phyloP scores from a whole-genome alignment of 108 stramenopile genomes.

The Nitzschia sp. region DNA sequence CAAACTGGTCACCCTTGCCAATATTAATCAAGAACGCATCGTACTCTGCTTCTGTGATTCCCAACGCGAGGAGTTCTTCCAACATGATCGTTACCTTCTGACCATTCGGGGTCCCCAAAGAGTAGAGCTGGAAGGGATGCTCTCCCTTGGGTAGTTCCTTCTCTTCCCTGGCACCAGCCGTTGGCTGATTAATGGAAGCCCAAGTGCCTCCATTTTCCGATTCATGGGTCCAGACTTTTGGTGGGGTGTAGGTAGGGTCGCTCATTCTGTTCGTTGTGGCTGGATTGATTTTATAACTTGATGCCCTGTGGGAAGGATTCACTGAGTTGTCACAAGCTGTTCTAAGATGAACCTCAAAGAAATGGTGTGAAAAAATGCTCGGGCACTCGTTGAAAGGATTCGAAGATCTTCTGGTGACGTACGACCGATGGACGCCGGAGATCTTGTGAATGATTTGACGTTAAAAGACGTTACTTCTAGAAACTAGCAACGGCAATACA shows the following conservation, averaged over 20 bases:
- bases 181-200: slow-evolving; percentile 50
- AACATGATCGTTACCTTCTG: slow-evolving; percentile 81
- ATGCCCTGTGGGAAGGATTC: no score
- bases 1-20: slow-evolving; percentile 72
- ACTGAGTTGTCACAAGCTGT: no score
- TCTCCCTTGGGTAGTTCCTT: slow-evolving; percentile 59
- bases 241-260: slow-evolving; percentile 29
- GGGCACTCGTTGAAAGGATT: no score
- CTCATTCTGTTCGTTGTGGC: no score
- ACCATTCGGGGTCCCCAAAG: slow-evolving; percentile 84
- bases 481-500: no score
- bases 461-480: no score
- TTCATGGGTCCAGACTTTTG: slow-evolving; percentile 47
- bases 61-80: slow-evolving; percentile 60
- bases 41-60: slow-evolving; percentile 61
- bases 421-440: no score
- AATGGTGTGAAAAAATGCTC: no score
- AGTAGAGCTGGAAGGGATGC: slow-evolving; percentile 80
- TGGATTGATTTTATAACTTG: no score
- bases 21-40: slow-evolving; percentile 75
- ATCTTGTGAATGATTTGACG: no score
- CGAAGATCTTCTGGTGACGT: no score
- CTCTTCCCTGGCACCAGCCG: slow-evolving; percentile 70
- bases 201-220: slow-evolving; percentile 26
- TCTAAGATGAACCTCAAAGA: no score